Evolutionary conservation across 805 yeast species (phyloP).

Genomic region (Diddensiella santjacobensis): DNA sequence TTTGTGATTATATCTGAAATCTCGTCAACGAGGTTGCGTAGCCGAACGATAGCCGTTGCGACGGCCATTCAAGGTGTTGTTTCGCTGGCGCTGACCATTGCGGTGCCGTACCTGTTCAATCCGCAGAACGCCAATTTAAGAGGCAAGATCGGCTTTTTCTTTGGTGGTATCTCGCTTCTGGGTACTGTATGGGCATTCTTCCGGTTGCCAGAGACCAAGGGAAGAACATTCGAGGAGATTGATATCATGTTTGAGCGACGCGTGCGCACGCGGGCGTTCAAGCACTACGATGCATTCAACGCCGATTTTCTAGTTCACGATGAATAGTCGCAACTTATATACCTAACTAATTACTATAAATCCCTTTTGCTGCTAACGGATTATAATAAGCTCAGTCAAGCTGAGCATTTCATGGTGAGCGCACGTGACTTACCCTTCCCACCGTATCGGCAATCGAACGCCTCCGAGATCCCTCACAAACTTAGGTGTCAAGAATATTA

Average conservation of each 20-base stretch:
- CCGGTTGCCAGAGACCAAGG: slow-evolving; percentile 57
- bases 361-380: too few relatives aligned
- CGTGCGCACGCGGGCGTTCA: slow-evolving; percentile 17
- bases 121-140: slow-evolving; percentile 45
- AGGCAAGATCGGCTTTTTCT: slow-evolving; percentile 48
- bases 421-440: too few relatives aligned
- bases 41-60: slow-evolving; percentile 36
- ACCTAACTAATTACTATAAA: too few relatives aligned
- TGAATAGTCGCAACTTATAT: too few relatives aligned
- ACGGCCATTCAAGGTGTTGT: slow-evolving; percentile 32
- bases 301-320: background rate
- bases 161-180: slow-evolving; percentile 39
- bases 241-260: slow-evolving; percentile 46
- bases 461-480: too few relatives aligned
- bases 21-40: slow-evolving; percentile 38
- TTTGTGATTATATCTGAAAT: slow-evolving; percentile 42
- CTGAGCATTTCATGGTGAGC: too few relatives aligned
- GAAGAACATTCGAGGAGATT: slow-evolving; percentile 57
- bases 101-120: slow-evolving; percentile 48
- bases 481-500: too few relatives aligned
- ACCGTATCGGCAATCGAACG: too few relatives aligned
- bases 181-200: slow-evolving; percentile 44
- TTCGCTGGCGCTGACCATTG: slow-evolving; percentile 22
- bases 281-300: slow-evolving; percentile 17
- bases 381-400: too few relatives aligned